Conservation (phyloP, 169 alveolate genomes). For the Plasmodium gallinaceum region DNA sequence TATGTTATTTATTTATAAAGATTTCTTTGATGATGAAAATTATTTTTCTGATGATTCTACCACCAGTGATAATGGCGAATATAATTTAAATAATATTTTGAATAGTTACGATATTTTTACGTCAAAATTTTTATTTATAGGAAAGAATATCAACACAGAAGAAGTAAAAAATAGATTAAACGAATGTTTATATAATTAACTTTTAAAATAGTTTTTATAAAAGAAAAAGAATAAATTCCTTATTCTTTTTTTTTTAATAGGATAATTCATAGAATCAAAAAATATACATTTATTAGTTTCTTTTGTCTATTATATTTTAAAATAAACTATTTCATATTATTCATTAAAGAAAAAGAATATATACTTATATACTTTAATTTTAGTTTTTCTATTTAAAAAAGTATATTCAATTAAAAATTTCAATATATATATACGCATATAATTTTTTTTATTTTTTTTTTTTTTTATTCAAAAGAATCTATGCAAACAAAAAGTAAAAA, state of each 20-base stretch:
- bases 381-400: background rate
- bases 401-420: no score
- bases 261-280: background rate
- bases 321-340: background rate
- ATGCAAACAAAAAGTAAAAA: conserved; percentile 25
- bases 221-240: background rate
- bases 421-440: background rate
- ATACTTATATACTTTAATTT: background rate
- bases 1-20: background rate
- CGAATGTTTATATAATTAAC: conserved; percentile 33
- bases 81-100: conserved; percentile 50
- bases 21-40: conserved; percentile 14
- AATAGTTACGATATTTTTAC: conserved; percentile 11
- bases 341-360: background rate
- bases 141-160: conserved; percentile 62
- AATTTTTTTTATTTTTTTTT: background rate
- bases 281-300: background rate
- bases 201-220: no score
- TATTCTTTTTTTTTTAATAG: no score
- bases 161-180: conserved; percentile 17
- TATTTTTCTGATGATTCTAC: conserved; percentile 62
- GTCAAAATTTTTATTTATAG: conserved; percentile 67
- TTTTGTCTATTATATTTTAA: background rate
- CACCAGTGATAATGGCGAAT: conserved; percentile 20
- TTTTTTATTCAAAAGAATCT: background rate